Evolutionary conservation across 1,284 basidiomycete genomes (phyloP), one percentile per base, ranked within the genome.

Genomic region (Phylloboletellus chloephorus): DNA sequence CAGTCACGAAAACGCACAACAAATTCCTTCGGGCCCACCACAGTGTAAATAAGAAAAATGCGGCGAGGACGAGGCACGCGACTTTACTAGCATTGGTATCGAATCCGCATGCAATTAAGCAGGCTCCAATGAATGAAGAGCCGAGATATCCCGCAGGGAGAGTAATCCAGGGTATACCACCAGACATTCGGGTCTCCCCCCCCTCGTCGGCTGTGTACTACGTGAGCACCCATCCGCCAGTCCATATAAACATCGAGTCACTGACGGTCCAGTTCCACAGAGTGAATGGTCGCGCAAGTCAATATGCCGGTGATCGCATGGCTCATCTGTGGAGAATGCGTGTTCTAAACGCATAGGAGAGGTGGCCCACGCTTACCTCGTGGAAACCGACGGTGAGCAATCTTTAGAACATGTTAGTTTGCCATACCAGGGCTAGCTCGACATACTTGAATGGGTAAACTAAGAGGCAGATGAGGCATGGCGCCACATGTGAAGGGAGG

Each of bases 101-200:
- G 63, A 97, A 98, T 19, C 90, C 93, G 52, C 91, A 95, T 5
- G 91, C 79, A 48, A 97, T 93, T 20, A 96, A 70, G 35, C 75
- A 78, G 0, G 90, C 92, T 16, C 95, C 95, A 46, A 97, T 94
- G 56, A 97, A 68, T 3, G 84, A 84, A 2, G 87, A 91, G 8
- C 95, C 95, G 22, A 97, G 81, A 62, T 98, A 98, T 25, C 92
- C 92, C 2, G 91, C 91, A 0, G 89, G 89, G 0, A 91, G 71
- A 1, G 90, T 89, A 36, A 95, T 72, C 72, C 84, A 87, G 8
- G 81, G 72, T 30, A 96, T 82, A 1, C 94, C 95, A 19, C 94
- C 94, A 25, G 89, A 81, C 93, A 98, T 97, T 21, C 78, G 72
- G 1, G 95, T 98, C 9, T 84, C 81, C 2, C 95, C 95, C 12